Base-by-base conservation (phyloP, 306 rosid genomes). In the Begonia peltatifolia region DNA sequence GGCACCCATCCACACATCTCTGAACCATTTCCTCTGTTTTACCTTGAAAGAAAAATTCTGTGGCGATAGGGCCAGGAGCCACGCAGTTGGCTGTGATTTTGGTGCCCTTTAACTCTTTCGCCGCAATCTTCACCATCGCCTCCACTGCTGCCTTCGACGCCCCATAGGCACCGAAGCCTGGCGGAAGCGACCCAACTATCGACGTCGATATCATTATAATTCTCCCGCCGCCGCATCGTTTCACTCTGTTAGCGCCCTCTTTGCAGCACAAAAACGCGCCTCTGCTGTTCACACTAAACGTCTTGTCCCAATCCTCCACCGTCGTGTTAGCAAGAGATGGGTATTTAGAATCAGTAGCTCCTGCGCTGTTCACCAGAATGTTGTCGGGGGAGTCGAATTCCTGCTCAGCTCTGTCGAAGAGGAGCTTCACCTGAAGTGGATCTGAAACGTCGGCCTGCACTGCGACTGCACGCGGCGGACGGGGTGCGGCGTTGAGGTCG, bases 61-160 rank as follows among this genome's bases (percentile, higher is more conserved):
- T 76, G n/a, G 74, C 83, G 0, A 66, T 52, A 1, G 87, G 79
- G 14, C 81, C 87, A 0, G 87, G 87, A 7, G 87, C 83, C 16
- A 76, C 74, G 47, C 83, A 80, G 11, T 80, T 80, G 2, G 71
- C 83, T 6, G 87, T 74, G 2, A 76, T 68, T 10, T 63, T 50
- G 6, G 64, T 74, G 11, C 84, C 87, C 52, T 58, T 76, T 2
- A 80, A 63, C 59, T 80, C 87, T 71, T 80, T 80, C 2, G 87
- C 87, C 14, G 72, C n/a, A 3, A 65, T 66, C 66, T 66, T 76
- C 6, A 48, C 14, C 81, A 80, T 74, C 1, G 81, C 54, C 76
- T 80, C 87, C 41, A 80, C 83, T 1, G 83, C 80, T 5, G 87
- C 80, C 64, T 80, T 80, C 14, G 87, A 76, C 5, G 80, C 87